Conservation (phyloP, 768 basidiomycete genomes). For the Tephrocybe sp. region DNA sequence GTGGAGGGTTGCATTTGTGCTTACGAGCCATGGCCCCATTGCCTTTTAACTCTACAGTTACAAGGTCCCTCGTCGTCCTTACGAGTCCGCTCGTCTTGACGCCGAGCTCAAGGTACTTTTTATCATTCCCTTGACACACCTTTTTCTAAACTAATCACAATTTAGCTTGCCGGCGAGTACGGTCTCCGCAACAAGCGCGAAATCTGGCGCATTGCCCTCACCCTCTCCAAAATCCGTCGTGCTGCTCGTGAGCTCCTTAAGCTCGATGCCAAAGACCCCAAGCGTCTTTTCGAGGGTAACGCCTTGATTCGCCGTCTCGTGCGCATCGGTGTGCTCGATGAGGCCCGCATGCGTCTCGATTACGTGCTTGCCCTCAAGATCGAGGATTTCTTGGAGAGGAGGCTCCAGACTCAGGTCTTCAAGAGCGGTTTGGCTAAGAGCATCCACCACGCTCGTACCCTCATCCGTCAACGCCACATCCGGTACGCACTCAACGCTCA, state of each 20-base stretch:
- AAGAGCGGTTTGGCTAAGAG: slow-evolving; percentile 97
- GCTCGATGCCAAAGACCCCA: slow-evolving; percentile 99
- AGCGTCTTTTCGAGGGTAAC: slow-evolving; percentile 99
- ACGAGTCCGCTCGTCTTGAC: slow-evolving; percentile 97
- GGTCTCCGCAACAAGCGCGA: slow-evolving; percentile 99
- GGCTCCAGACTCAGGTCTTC: slow-evolving; percentile 99
- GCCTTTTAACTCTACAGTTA: slow-evolving; percentile 66
- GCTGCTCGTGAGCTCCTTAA: slow-evolving; percentile 99
- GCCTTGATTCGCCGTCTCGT: slow-evolving; percentile 94
- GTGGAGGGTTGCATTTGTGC: slow-evolving; percentile 66
- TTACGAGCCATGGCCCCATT: slow-evolving; percentile 69
- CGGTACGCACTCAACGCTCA: slow-evolving; percentile 51
- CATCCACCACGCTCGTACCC: slow-evolving; percentile 97
- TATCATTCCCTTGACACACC: neutral
- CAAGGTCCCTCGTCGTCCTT: slow-evolving; percentile 98
- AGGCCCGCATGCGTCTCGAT: slow-evolving; percentile 98
- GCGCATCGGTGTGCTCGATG: slow-evolving; percentile 99
- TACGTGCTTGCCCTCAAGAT: slow-evolving; percentile 99
- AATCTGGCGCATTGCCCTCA: slow-evolving; percentile 99
- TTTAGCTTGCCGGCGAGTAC: slow-evolving; percentile 98
- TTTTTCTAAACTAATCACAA: neutral
- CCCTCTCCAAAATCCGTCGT: slow-evolving; percentile 99
- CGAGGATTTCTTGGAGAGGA: slow-evolving; percentile 99
- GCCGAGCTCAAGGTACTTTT: slow-evolving; percentile 90
- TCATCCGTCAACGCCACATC: slow-evolving; percentile 98